These are phyloP conservation scores for Phytophthora brassicae DNA, from an alignment of 352 stramenopile genomes.

Conservation along the genomic window DNA sequence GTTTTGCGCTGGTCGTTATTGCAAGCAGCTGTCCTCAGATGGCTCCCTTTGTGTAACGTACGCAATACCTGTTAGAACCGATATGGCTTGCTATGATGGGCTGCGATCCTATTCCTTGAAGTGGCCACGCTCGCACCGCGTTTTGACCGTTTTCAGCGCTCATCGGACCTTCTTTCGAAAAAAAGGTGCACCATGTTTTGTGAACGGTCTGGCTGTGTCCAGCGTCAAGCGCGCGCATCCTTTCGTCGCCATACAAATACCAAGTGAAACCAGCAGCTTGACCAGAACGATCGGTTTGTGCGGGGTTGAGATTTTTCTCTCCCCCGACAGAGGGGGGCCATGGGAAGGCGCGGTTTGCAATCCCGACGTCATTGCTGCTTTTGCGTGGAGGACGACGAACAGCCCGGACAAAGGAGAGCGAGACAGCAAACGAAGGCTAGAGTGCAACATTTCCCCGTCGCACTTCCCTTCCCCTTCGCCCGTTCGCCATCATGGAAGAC, in stretches of 20 bases:
- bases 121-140: slow-evolving; percentile 10
- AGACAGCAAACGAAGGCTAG: background rate
- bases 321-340: slow-evolving; percentile 16
- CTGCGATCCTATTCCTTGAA: slow-evolving; percentile 28
- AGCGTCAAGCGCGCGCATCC: slow-evolving; percentile 26
- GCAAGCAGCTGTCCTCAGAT: slow-evolving; percentile 19
- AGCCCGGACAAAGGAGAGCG: slow-evolving; percentile 8
- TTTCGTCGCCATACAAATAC: slow-evolving; percentile 13
- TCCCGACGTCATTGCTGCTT: slow-evolving; percentile 35
- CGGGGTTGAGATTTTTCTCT: slow-evolving; percentile 26
- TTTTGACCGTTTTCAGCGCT: slow-evolving; percentile 7
- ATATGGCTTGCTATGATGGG: slow-evolving; percentile 34
- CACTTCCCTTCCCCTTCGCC: slow-evolving; percentile 4
- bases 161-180: background rate
- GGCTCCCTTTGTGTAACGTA: slow-evolving; percentile 27
- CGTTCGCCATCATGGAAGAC: slow-evolving; percentile 33
- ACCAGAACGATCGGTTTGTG: slow-evolving; percentile 30
- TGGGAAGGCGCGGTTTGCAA: slow-evolving; percentile 26
- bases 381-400: slow-evolving; percentile 35
- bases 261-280: slow-evolving; percentile 23
- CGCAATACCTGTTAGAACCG: slow-evolving; percentile 11
- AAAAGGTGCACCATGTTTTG: slow-evolving; percentile 14
- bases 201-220: background rate
- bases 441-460: background rate
- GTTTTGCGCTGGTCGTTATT: slow-evolving; percentile 13